Conservation (phyloP, 2,329 filamentous ascomycete species). For the Capronia epimyces region DNA sequence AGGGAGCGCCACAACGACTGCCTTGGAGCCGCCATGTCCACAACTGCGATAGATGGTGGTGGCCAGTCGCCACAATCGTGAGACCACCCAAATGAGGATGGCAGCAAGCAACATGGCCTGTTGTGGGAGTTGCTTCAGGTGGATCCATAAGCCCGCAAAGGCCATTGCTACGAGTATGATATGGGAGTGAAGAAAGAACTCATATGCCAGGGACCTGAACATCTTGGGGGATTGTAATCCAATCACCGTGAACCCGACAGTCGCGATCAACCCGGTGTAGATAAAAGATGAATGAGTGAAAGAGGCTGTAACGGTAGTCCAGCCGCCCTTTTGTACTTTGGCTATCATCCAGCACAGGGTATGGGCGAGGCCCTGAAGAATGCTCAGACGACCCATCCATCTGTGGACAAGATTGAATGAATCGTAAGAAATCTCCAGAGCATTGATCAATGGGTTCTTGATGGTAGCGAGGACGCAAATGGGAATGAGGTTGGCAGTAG, state of each 20-base stretch:
- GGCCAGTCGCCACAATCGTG: too few species aligned
- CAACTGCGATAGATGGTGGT: too few species aligned
- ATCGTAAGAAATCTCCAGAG: constrained; percentile 40
- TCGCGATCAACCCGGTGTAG: constrained; percentile 39
- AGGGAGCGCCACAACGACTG: too few species aligned
- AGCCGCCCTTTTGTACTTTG: constrained; percentile 46
- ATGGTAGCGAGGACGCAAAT: constrained; percentile 33
- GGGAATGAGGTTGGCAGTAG: too few species aligned
- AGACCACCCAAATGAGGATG: too few species aligned
- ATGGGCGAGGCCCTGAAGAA: constrained; percentile 65
- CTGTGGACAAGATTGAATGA: constrained; percentile 61
- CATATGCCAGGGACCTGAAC: too few species aligned
- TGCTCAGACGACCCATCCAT: constrained; percentile 69
- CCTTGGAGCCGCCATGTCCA: too few species aligned
- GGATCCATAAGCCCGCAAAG: too few species aligned
- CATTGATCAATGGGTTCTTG: constrained; percentile 40
- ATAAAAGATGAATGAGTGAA: constrained; percentile 33
- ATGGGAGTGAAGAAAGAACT: too few species aligned
- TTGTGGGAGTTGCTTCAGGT: too few species aligned
- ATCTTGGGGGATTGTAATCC: constrained; percentile 46
- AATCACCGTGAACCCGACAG: constrained; percentile 59
- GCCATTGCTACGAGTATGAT: too few species aligned
- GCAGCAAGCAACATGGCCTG: too few species aligned
- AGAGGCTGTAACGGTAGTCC: constrained; percentile 33
- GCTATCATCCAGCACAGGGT: constrained; percentile 69